Base-by-base conservation (phyloP, 495 filamentous ascomycete genomes). In the Stereocaulon alpinum region DNA sequence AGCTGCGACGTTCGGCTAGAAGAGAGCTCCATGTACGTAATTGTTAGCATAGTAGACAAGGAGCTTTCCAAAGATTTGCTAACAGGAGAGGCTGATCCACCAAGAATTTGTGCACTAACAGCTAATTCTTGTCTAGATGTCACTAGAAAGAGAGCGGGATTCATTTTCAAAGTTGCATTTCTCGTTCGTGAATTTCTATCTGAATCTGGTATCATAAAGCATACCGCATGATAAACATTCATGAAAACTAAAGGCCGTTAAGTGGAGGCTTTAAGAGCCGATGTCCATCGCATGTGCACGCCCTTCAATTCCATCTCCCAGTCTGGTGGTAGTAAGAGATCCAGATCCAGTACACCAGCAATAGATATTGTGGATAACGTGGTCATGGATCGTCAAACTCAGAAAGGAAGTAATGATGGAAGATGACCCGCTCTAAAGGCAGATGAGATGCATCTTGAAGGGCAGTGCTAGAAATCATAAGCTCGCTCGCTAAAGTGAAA, bases 251-350 rank as follows among this genome's bases (percentile, higher is more conserved):
- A 37, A 2, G 1, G 12, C 12, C 34, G 34, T 7, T 12, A 37
- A 37, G 9, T 37, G 2, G 34, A 37, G 34, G 34, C 34, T 37
- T 37, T 11, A 37, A 37, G 34, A 37, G 34, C 34, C 34, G 9
- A 10, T 37, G 34, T 6, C 34, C 34, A 12, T 37, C 44, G 40
- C 9, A 18, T 50, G 22, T 34, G 18, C 15, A 42, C 9, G 15
- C n/a, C 22, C 34, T 37, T 7, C 34, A 40, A 24, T 12, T 32
- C 14, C 29, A 15, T 32, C 3, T 40, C 2, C 18, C 40, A 18
- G n/a, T 30, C 56, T 41, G 45, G 7, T 50, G 56, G 9, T 37
- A 27, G 44, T 49, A 29, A 18, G 56, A 58, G 56, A 15, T 58
- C 32, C 32, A 20, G 47, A 50, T 24, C 10, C 29, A 49, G 47